Conservation (phyloP, 1,284 basidiomycete genomes). For the Retiboletus flavoniger region DNA sequence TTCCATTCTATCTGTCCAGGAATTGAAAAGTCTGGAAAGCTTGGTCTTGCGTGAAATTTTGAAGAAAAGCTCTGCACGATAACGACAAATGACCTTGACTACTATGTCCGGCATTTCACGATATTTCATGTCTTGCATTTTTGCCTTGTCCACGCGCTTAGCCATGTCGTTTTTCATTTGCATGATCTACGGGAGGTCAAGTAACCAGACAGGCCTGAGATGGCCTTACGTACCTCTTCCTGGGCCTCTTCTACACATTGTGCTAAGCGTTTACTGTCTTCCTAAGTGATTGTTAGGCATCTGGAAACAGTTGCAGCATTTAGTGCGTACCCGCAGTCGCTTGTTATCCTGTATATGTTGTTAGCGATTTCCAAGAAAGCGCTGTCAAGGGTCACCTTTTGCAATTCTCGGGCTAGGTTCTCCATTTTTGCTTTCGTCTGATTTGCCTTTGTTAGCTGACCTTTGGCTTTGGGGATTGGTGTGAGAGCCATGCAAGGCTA, state of each 20-base stretch:
- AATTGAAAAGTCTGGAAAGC: slow-evolving; percentile 71
- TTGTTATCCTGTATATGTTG: slow-evolving; percentile 68
- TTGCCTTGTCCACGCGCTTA: slow-evolving; percentile 71
- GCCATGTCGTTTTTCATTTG: slow-evolving; percentile 78
- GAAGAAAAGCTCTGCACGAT: slow-evolving; percentile 84
- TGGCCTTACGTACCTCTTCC: slow-evolving; percentile 56
- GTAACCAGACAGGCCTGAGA: slow-evolving; percentile 7
- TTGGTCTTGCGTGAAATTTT: slow-evolving; percentile 86
- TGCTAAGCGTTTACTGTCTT: slow-evolving; percentile 75
- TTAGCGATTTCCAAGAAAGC: slow-evolving; percentile 14
- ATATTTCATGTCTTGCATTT: slow-evolving; percentile 71
- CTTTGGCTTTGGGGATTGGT: slow-evolving; percentile 55
- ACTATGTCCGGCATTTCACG: slow-evolving; percentile 80
- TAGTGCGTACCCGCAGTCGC: slow-evolving; percentile 63
- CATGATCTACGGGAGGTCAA: slow-evolving; percentile 47
- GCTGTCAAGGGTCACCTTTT: slow-evolving; percentile 56
- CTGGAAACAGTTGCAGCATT: neutral
- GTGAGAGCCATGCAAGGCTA: slow-evolving; percentile 12
- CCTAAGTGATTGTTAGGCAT: slow-evolving; percentile 46
- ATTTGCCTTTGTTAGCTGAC: slow-evolving; percentile 79
- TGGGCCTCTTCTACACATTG: slow-evolving; percentile 79
- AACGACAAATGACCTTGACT: slow-evolving; percentile 80
- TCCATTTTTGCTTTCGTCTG: slow-evolving; percentile 86
- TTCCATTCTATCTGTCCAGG: slow-evolving; percentile 87
- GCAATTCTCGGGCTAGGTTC: slow-evolving; percentile 77